phyloP scores from a whole-genome alignment of 2,329 filamentous ascomycete genomes.

The Ceratocystis cacaofunesta region DNA sequence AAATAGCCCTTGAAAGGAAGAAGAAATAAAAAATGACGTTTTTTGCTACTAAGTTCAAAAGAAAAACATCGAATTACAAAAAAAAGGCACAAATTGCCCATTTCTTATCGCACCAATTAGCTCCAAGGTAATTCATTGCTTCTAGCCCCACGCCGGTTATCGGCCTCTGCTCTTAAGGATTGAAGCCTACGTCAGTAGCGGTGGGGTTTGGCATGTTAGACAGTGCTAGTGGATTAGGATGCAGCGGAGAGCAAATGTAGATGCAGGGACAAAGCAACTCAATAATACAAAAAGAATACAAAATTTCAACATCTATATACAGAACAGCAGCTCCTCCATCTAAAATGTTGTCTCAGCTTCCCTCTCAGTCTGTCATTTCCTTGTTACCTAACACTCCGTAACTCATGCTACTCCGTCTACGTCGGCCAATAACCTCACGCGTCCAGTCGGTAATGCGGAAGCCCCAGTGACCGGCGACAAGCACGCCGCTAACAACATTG shows the following conservation, averaged over 20 bases:
- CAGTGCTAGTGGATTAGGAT: background rate
- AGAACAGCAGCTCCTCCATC: background rate
- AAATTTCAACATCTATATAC: background rate
- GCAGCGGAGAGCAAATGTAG: background rate
- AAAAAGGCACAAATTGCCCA: background rate
- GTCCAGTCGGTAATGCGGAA: slow-evolving; percentile 74
- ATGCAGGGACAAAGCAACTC: background rate
- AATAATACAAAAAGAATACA: background rate
- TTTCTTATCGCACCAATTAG: slow-evolving; percentile 11
- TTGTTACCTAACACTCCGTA: slow-evolving; percentile 39
- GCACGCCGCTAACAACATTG: slow-evolving; percentile 78
- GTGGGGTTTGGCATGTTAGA: too few relatives aligned
- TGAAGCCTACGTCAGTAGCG: too few relatives aligned
- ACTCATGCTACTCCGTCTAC: slow-evolving; percentile 29
- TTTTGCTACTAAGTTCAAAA: background rate
- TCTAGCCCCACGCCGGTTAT: slow-evolving; percentile 13
- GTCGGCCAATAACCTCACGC: slow-evolving; percentile 37
- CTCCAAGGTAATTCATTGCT: slow-evolving; percentile 1
- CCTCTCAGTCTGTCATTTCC: slow-evolving; percentile 19
- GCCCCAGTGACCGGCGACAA: slow-evolving; percentile 88
- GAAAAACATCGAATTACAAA: background rate
- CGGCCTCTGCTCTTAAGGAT: slow-evolving; percentile 5
- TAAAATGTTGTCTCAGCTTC: background rate
- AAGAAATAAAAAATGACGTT: background rate
- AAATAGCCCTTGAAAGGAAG: background rate